Conservation (phyloP, 2,329 filamentous ascomycete species). For the Fusarium tanahbumbuense region DNA sequence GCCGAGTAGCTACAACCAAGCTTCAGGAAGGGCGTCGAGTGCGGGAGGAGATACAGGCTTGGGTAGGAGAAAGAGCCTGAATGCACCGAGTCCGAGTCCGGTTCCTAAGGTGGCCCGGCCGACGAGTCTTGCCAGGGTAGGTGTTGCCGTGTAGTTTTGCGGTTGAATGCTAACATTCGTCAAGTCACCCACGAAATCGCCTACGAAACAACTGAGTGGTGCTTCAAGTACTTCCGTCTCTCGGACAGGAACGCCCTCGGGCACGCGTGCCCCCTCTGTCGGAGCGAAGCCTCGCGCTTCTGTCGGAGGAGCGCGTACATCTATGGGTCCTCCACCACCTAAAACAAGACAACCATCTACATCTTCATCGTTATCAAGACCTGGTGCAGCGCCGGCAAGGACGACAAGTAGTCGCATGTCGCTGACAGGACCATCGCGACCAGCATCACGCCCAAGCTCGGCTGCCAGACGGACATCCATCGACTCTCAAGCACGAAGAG, state of each 20-base stretch:
- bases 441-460: conserved; percentile 53
- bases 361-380: conserved; percentile 54
- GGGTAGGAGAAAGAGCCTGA: conserved; percentile 74
- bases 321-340: conserved; percentile 74
- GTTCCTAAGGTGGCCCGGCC: conserved; percentile 67
- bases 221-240: conserved; percentile 70
- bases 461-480: conserved; percentile 59
- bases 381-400: conserved; percentile 50
- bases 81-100: conserved; percentile 79
- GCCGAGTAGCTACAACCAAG: conserved; percentile 62
- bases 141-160: conserved; percentile 41
- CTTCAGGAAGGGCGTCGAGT: conserved; percentile 54
- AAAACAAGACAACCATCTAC: conserved; percentile 58
- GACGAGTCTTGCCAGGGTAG: conserved; percentile 67
- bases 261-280: conserved; percentile 59
- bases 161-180: conserved; percentile 31
- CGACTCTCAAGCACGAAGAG: conserved; percentile 59
- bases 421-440: conserved; percentile 52
- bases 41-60: conserved; percentile 64
- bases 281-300: conserved; percentile 66
- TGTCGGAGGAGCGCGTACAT: conserved; percentile 65
- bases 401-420: conserved; percentile 58
- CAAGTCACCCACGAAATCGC: conserved; percentile 82
- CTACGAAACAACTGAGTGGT: conserved; percentile 75
- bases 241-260: conserved; percentile 73